Percentiles rank a stretch among this genome's conserved stretches.
These are phyloP conservation scores for Babesia caballi DNA, from an alignment of 169 alveolate genomes.

Conservation along the genomic window DNA sequence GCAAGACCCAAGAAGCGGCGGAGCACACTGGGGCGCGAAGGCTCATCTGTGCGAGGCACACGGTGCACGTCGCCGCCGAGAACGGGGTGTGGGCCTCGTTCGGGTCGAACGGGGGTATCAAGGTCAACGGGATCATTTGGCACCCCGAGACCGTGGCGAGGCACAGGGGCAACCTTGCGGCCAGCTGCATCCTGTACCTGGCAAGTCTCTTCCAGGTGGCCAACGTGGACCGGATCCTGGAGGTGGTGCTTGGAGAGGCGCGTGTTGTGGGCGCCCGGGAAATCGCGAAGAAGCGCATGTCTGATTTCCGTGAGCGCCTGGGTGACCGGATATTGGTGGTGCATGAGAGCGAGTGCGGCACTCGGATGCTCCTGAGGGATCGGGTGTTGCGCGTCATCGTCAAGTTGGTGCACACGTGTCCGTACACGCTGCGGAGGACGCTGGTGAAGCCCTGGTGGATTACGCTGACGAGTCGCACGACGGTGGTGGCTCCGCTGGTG, in stretches of 20 bases:
- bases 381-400: background rate
- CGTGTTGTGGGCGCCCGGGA: background rate
- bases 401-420: background rate
- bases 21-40: background rate
- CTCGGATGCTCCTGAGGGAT: too few species aligned
- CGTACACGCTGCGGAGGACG: background rate
- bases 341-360: background rate
- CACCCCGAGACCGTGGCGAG: conserved; percentile 32
- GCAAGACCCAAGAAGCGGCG: background rate
- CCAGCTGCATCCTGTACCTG: conserved; percentile 12
- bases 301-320: background rate
- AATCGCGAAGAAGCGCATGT: background rate
- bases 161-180: background rate
- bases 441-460: background rate
- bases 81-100: background rate
- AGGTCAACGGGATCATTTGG: conserved; percentile 43
- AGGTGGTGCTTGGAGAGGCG: background rate
- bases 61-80: background rate
- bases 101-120: conserved; percentile 41
- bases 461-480: background rate
- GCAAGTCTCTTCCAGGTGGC: conserved; percentile 30
- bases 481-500: background rate
- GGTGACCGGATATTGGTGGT: background rate
- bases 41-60: background rate
- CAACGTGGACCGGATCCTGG: conserved; percentile 41